These are phyloP conservation scores for Starmerella lactis-condensi DNA, from an alignment of 805 yeast species.

Conservation along the genomic window DNA sequence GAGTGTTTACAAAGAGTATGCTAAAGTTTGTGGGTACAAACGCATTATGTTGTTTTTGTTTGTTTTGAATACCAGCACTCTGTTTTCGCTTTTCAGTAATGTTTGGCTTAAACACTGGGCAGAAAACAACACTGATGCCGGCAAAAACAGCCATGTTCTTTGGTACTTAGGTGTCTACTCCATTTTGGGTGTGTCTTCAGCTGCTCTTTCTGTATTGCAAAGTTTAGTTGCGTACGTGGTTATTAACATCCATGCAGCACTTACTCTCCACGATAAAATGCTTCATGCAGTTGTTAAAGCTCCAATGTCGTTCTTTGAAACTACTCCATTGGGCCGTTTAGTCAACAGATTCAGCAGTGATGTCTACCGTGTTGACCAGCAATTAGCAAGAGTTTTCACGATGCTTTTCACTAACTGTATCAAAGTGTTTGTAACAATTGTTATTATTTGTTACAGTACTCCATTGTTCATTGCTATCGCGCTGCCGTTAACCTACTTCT, in stretches of 20 bases:
- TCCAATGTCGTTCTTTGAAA: constrained; percentile 88
- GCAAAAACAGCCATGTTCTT: constrained; percentile 53
- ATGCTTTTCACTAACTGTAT: constrained; percentile 24
- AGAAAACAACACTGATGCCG: constrained; percentile 55
- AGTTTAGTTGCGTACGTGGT: constrained; percentile 28
- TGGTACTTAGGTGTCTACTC: constrained; percentile 61
- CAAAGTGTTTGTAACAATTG: constrained; percentile 40
- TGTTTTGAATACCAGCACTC: constrained; percentile 40
- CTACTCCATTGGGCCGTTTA: constrained; percentile 85
- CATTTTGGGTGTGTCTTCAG: constrained; percentile 49
- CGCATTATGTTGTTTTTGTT: constrained; percentile 41
- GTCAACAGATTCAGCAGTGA: constrained; percentile 81
- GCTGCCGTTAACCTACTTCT: constrained; percentile 46
- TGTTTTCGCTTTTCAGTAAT: constrained; percentile 47
- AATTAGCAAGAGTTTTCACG: constrained; percentile 26
- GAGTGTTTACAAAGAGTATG: constrained; percentile 66
- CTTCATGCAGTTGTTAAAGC: constrained; percentile 55
- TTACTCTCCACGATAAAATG: constrained; percentile 51
- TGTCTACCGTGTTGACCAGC: constrained; percentile 71
- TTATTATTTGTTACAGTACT: constrained; percentile 68
- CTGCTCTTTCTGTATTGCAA: constrained; percentile 44
- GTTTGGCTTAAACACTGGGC: constrained; percentile 98
- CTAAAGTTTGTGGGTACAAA: constrained; percentile 62
- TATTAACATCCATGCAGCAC: constrained; percentile 59
- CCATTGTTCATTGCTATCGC: constrained; percentile 67